A percentile compares a stretch with the other conserved stretches of the same genome.
Conservation (phyloP, 106 monocot species). For the Apostasia shenzhenica region DNA sequence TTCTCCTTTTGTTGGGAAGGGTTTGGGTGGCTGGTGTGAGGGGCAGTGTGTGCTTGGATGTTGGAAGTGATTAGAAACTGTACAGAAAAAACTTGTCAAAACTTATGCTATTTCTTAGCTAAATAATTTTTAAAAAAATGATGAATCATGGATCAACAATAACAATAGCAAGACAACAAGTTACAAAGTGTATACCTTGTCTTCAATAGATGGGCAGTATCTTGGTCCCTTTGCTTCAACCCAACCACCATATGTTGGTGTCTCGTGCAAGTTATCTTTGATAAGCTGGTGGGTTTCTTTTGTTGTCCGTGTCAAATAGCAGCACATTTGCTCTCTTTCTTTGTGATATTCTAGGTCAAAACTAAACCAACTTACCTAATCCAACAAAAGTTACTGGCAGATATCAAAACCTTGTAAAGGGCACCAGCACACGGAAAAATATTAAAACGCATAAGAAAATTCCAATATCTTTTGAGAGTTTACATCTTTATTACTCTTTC, state of each 20-base stretch:
- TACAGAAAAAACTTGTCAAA: background rate
- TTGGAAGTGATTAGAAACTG: no score
- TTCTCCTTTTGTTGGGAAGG: no score
- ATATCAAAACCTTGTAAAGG: background rate
- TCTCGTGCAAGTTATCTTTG: conserved; percentile 87
- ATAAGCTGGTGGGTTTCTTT: conserved; percentile 89
- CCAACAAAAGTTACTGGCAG: background rate
- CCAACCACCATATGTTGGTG: conserved; percentile 99
- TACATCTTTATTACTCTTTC: background rate
- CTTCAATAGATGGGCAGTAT: conserved; percentile 99
- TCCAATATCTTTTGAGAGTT: background rate
- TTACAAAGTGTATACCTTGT: conserved; percentile 53
- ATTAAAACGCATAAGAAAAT: no score
- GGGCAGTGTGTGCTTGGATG: no score
- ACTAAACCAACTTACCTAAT: conserved; percentile 95
- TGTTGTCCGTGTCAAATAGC: conserved; percentile 95
- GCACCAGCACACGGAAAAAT: no score
- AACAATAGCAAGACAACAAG: background rate
- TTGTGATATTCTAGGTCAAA: conserved; percentile 90
- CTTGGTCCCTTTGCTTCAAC: conserved; percentile 98
- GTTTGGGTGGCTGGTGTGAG: no score
- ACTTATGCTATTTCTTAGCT: conserved; percentile 2
- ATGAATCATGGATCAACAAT: background rate
- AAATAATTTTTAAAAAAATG: conserved; percentile 4
- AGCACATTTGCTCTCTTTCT: conserved; percentile 97